Base-by-base conservation (phyloP, 2,329 filamentous ascomycete genomes). In the Neofusicoccum ribis region DNA sequence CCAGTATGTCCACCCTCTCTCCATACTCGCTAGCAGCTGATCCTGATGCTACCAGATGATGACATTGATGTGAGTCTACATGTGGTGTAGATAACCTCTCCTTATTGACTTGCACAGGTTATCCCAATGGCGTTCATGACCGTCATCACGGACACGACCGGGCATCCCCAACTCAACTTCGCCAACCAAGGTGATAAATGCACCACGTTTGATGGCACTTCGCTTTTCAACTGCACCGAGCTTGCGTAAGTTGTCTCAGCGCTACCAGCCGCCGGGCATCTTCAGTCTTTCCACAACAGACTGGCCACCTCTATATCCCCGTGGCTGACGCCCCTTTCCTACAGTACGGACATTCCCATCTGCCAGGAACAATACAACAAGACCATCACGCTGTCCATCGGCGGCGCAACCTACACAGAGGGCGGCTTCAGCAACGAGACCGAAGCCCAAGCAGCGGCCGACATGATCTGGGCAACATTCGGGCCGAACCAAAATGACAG, bases 321-420 rank as follows among this genome's bases (percentile, higher is more conserved):
- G 15, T 17, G n/a, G 4, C 54, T 61, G 20, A 60, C 47, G 54
- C 65, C 15, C 31, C 15, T 34, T 46, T 20, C 9, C 23, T 9
- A 8, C 67, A 82, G 77, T 41, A 72, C 76, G 47, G 82, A 85
- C 63, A 85, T 86, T 68, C 74, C 73, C 17, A 76, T 82, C 9
- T 93, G 90, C 77, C 90, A 93, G 74, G 69, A 76, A 14, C 77
- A 74, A 5, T 78, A 86, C 67, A 85, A 85, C 68, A 93, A 92
- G 78, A 91, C 89, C 1, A 88, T 93, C 69, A 74, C 91, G 50
- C 81, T 93, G 9, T 92, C 90, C 2, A 81, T 93, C 50, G 90
- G 89, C 17, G 90, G 91, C 37, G 86, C 86, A 2, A 89, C 88
- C 1, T 91, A 91, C 75, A 86, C 81, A 17, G 88, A 91, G 73